Evolutionary conservation across 257 asterid species (phyloP).

Genomic region (Fraxinus anomala): DNA sequence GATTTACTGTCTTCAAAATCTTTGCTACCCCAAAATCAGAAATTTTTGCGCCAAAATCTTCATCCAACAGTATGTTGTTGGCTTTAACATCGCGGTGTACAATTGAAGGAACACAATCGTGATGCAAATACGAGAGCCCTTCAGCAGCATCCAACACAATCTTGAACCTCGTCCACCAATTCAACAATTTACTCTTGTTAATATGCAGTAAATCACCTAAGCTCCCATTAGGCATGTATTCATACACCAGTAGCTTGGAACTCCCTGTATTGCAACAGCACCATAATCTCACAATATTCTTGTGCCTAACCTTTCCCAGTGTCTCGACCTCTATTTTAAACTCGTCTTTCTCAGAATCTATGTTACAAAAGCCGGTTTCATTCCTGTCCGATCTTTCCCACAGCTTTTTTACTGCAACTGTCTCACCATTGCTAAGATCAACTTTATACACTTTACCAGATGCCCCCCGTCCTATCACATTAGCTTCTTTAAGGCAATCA

Average conservation of each 20-base stretch:
- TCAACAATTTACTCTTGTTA: constrained; percentile 42
- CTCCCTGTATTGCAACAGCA: constrained; percentile 61
- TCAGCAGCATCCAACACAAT: constrained; percentile 81
- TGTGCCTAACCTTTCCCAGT: constrained; percentile 78
- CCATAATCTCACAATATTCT: constrained; percentile 74
- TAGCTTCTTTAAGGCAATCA: constrained; percentile 56
- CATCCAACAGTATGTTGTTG: constrained; percentile 65
- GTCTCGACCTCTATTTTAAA: constrained; percentile 75
- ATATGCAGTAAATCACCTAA: constrained; percentile 74
- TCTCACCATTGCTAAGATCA: constrained; percentile 63
- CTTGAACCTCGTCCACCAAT: constrained; percentile 67
- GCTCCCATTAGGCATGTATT: constrained; percentile 86
- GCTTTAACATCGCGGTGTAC: constrained; percentile 89
- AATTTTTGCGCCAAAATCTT: constrained; percentile 65
- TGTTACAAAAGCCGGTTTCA: constrained; percentile 22
- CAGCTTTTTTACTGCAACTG: constrained; percentile 77
- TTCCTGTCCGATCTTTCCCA: constrained; percentile 36
- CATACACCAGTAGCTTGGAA: constrained; percentile 73
- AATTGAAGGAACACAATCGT: constrained; percentile 81
- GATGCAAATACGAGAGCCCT: constrained; percentile 86
- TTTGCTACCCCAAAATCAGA: constrained; percentile 91
- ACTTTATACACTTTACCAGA: constrained; percentile 78
- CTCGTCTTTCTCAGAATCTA: constrained; percentile 40
- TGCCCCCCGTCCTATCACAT: constrained; percentile 72
- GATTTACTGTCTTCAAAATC: constrained; percentile 36